phyloP scores from a whole-genome alignment of 306 rosid genomes.

The Vigna trinervia region DNA sequence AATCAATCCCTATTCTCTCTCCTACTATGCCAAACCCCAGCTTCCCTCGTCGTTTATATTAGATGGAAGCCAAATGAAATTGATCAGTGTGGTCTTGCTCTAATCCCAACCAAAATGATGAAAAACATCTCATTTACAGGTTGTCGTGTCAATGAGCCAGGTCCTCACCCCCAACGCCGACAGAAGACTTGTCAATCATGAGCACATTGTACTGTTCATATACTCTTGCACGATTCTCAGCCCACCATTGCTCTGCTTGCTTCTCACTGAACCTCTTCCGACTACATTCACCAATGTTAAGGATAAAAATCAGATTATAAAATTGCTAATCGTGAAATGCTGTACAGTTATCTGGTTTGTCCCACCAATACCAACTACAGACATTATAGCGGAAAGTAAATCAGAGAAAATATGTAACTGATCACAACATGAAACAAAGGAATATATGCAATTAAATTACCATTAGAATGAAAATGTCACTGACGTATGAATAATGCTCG shows the following conservation, averaged over 20 bases:
- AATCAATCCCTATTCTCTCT: slow-evolving; percentile 76
- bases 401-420: background rate
- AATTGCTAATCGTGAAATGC: slow-evolving; percentile 1
- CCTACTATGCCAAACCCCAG: slow-evolving; percentile 66
- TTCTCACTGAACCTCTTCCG: slow-evolving; percentile 97
- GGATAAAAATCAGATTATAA: slow-evolving; percentile 5
- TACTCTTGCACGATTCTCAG: slow-evolving; percentile 89
- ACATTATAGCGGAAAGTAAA: background rate
- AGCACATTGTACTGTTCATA: slow-evolving; percentile 87
- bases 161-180: slow-evolving; percentile 91
- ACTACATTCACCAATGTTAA: slow-evolving; percentile 58
- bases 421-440: background rate
- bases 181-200: slow-evolving; percentile 76
- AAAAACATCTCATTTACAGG: slow-evolving; percentile 72
- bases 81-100: slow-evolving; percentile 57
- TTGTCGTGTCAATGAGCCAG: slow-evolving; percentile 70
- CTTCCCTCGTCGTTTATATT: slow-evolving; percentile 55
- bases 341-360: slow-evolving; percentile 1
- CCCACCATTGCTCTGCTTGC: slow-evolving; percentile 99
- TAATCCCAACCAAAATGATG: slow-evolving; percentile 61
- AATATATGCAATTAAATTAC: slow-evolving; percentile 2
- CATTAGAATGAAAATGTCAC: background rate
- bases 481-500: slow-evolving; percentile 11
- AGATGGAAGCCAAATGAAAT: slow-evolving; percentile 68
- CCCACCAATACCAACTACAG: slow-evolving; percentile 20